Conservation (phyloP, 768 basidiomycete genomes). For the Amanita rubescens region DNA sequence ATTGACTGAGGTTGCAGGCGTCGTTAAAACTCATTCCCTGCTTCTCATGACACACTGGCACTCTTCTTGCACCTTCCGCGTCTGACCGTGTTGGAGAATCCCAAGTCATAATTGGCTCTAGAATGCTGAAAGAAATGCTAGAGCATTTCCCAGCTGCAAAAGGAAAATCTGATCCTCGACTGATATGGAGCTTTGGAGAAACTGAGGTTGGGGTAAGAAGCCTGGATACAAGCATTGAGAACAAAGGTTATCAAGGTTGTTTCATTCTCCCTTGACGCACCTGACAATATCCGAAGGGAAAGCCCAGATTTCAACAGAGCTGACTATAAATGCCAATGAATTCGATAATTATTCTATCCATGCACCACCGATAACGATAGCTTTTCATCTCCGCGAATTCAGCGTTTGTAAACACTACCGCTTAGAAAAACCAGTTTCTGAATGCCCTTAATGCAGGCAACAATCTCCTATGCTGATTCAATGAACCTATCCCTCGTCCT, state of each 20-base stretch:
- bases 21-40: slow-evolving; percentile 76
- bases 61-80: slow-evolving; percentile 59
- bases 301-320: slow-evolving; percentile 65
- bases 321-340: slow-evolving; percentile 70
- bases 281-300: slow-evolving; percentile 31
- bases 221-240: slow-evolving; percentile 56
- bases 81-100: slow-evolving; percentile 55
- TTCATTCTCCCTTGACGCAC: neutral
- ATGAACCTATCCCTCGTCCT: slow-evolving; percentile 58
- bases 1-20: slow-evolving; percentile 36
- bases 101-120: slow-evolving; percentile 63
- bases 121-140: slow-evolving; percentile 66
- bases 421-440: neutral
- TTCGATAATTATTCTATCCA: slow-evolving; percentile 72
- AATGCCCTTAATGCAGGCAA: slow-evolving; percentile 45
- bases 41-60: slow-evolving; percentile 49
- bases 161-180: slow-evolving; percentile 68
- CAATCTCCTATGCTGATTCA: slow-evolving; percentile 71
- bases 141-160: slow-evolving; percentile 72
- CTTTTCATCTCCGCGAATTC: slow-evolving; percentile 80
- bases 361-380: slow-evolving; percentile 56
- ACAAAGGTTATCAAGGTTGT: slow-evolving; percentile 24
- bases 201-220: slow-evolving; percentile 64
- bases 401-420: slow-evolving; percentile 38
- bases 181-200: slow-evolving; percentile 74